Percentiles rank a stretch among this genome's conserved stretches.
Conservation (phyloP, 208 protist species). For the Trypanosoma mega region DNA sequence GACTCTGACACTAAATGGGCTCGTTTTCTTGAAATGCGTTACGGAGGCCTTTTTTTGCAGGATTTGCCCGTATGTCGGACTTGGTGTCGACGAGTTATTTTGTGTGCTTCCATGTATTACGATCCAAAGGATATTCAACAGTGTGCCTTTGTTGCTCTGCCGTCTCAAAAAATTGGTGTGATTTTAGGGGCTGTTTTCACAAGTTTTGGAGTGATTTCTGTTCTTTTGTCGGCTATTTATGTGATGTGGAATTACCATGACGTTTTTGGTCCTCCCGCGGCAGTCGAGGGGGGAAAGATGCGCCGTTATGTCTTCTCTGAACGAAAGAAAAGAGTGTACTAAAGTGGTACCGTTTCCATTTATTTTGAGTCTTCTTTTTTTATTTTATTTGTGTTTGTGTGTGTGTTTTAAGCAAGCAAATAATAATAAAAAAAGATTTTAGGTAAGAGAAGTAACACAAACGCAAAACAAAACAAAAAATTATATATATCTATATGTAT, state of each 20-base stretch:
- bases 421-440: slow-evolving; percentile 3
- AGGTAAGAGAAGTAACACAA: too few relatives aligned
- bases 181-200: slow-evolving; percentile 25
- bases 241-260: neutral
- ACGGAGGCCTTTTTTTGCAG: slow-evolving; percentile 26
- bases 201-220: slow-evolving; percentile 4
- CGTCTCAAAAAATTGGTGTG: slow-evolving; percentile 10
- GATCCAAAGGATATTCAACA: slow-evolving; percentile 6
- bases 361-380: neutral
- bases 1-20: slow-evolving; percentile 13
- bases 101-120: slow-evolving; percentile 24
- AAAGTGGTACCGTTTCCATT: neutral
- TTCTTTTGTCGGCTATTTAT: slow-evolving; percentile 10
- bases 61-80: slow-evolving; percentile 9
- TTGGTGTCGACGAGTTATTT: slow-evolving; percentile 24
- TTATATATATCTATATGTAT: too few relatives aligned
- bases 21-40: slow-evolving; percentile 13
- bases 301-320: slow-evolving; percentile 5
- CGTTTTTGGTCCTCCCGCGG: slow-evolving; percentile 14
- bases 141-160: slow-evolving; percentile 13
- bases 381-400: slow-evolving; percentile 1
- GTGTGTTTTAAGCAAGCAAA: neutral
- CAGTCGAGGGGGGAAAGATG: neutral
- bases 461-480: too few relatives aligned
- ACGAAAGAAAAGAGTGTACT: slow-evolving; percentile 7